These are phyloP conservation scores for Oryza brachyantha DNA, from an alignment of 176 grass and related monocot species.

Conservation along the genomic window DNA sequence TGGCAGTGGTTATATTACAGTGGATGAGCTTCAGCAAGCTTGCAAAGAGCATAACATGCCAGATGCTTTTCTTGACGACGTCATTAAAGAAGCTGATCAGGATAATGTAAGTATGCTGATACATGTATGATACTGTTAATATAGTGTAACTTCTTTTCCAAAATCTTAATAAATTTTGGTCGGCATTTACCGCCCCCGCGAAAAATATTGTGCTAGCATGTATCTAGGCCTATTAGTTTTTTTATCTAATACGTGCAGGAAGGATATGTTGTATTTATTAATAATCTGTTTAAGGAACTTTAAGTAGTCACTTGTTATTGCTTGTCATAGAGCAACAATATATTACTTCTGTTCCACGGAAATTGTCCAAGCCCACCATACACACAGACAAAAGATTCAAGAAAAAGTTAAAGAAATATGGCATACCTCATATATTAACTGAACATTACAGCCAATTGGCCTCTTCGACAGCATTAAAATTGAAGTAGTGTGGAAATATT, in stretches of 20 bases:
- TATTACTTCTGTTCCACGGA: not conserved
- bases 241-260: not conserved
- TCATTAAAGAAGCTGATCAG: slow-evolving; percentile 59
- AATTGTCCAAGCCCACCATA: not conserved
- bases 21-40: slow-evolving; percentile 66
- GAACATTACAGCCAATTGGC: not conserved
- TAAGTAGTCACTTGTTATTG: not conserved
- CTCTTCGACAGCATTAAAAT: not conserved
- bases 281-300: not conserved
- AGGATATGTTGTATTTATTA: not conserved
- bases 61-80: slow-evolving; percentile 61
- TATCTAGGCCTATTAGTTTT: not conserved
- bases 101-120: slow-evolving; percentile 55
- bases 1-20: slow-evolving; percentile 65
- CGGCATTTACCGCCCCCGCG: no score
- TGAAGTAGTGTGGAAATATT: not conserved
- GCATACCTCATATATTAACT: not conserved
- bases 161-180: no score
- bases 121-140: not conserved
- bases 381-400: not conserved
- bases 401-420: not conserved
- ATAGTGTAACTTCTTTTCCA: no score
- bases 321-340: not conserved
- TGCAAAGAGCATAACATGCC: slow-evolving; percentile 72
- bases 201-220: not conserved